These are phyloP conservation scores for Eudorina sp. DNA, from an alignment of 139 green algal species.

Conservation along the genomic window DNA sequence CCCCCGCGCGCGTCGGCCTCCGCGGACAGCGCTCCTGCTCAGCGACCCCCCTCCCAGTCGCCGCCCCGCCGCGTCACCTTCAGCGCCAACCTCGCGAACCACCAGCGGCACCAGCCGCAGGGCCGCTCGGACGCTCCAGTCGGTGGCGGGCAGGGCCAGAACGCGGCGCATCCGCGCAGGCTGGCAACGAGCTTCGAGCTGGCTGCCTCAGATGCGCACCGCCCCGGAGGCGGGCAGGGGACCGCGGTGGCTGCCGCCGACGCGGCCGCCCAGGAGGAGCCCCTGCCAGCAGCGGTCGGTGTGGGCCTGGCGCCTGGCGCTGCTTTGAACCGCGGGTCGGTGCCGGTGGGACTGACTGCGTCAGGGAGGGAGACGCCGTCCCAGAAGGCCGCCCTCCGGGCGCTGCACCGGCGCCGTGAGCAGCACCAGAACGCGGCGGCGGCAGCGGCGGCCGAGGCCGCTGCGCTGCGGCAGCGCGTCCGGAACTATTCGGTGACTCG, in stretches of 20 bases:
- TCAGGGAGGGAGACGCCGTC: constrained; percentile 35
- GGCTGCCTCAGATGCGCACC: too few relatives aligned
- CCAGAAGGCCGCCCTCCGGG: constrained; percentile 14
- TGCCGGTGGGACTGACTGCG: not conserved
- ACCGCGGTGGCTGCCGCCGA: not conserved
- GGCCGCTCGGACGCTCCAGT: too few relatives aligned
- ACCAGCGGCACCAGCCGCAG: not conserved
- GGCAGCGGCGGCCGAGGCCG: not conserved
- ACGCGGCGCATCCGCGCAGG: not conserved
- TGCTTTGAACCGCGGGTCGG: not conserved
- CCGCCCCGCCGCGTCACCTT: not conserved
- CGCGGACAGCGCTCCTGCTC: too few relatives aligned
- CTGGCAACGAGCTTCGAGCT: constrained; percentile 2
- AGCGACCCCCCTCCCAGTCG: too few relatives aligned
- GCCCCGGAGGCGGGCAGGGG: too few relatives aligned
- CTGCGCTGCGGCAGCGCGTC: constrained; percentile 42
- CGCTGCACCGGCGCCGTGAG: constrained; percentile 43
- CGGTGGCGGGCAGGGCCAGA: too few relatives aligned
- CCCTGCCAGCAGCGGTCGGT: not conserved
- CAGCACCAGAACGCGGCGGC: constrained; percentile 24
- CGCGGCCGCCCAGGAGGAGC: not conserved
- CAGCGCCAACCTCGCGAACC: not conserved
- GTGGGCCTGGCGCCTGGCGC: not conserved
- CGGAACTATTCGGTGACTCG: constrained; percentile 54
- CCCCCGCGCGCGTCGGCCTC: not conserved